A percentile compares a stretch with the other conserved stretches of the same genome.
phyloP scores from a whole-genome alignment of 257 asterid species.

The Penstemon barbatus region DNA sequence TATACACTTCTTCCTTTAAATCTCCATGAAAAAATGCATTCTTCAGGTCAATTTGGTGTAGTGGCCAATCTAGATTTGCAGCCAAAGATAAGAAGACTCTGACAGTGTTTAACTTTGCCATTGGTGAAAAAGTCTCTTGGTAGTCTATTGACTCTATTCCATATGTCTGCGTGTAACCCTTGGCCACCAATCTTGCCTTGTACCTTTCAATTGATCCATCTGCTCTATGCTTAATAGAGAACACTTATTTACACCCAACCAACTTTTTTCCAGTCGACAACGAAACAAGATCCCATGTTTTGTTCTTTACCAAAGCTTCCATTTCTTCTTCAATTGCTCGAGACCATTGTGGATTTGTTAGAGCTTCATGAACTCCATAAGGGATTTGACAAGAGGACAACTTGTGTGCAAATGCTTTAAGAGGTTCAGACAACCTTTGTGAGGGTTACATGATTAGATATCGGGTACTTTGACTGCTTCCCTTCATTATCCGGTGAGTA shows the following conservation, averaged over 20 bases:
- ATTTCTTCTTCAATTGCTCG: not conserved
- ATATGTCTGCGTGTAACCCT: not conserved
- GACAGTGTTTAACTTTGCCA: not conserved
- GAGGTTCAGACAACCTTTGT: not conserved
- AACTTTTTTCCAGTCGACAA: not conserved
- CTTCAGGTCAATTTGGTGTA: not conserved
- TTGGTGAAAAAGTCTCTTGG: not conserved
- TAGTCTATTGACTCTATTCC: conserved; percentile 8
- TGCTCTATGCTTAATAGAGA: not conserved
- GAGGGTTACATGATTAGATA: not conserved
- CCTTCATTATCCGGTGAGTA: not conserved
- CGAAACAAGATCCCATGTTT: not conserved
- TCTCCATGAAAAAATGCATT: not conserved
- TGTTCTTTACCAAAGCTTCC: not conserved
- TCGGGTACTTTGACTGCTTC: not conserved
- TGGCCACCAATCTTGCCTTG: conserved; percentile 7
- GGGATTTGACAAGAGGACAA: not conserved
- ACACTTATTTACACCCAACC: not conserved
- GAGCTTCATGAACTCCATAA: not conserved
- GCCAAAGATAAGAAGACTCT: not conserved
- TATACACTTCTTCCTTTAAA: too few relatives aligned
- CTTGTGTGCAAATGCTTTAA: not conserved
- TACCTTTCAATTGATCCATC: not conserved
- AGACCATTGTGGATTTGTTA: not conserved
- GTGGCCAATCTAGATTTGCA: conserved; percentile 1